Conservation (phyloP, 2,329 filamentous ascomycete genomes). For the Diaporthe sp. region DNA sequence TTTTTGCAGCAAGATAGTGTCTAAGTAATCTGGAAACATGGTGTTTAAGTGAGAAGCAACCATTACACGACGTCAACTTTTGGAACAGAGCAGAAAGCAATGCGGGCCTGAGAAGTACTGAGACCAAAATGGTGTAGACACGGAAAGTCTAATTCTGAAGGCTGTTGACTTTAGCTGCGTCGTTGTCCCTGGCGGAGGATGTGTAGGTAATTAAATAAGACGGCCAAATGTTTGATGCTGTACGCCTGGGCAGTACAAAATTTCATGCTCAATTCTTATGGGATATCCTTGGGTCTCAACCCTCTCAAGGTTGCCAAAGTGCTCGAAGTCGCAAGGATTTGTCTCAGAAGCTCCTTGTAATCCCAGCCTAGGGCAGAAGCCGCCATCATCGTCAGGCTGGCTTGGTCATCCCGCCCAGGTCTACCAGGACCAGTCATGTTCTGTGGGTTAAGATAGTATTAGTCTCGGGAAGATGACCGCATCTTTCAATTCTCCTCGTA, state of each 20-base stretch:
- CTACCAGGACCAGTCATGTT: conserved; percentile 57
- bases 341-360: conserved; percentile 52
- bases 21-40: too few species aligned
- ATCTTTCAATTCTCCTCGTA: not conserved
- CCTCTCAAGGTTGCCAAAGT: conserved; percentile 6
- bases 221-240: not conserved
- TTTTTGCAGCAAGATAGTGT: too few species aligned
- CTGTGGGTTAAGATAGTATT: conserved; percentile 40
- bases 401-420: conserved; percentile 61
- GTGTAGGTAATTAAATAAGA: not conserved
- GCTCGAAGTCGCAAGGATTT: conserved; percentile 47
- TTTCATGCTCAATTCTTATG: not conserved
- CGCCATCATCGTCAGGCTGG: conserved; percentile 58
- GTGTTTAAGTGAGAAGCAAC: not conserved
- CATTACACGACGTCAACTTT: not conserved
- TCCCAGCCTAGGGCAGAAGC: conserved; percentile 58
- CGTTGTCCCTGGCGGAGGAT: not conserved
- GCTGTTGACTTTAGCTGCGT: not conserved
- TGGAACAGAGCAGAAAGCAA: not conserved
- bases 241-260: too few species aligned
- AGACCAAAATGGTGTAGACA: not conserved
- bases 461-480: not conserved
- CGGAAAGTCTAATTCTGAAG: not conserved
- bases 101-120: not conserved
- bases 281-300: not conserved